Conservation (phyloP, 768 basidiomycete genomes). For the Mycena filopes region DNA sequence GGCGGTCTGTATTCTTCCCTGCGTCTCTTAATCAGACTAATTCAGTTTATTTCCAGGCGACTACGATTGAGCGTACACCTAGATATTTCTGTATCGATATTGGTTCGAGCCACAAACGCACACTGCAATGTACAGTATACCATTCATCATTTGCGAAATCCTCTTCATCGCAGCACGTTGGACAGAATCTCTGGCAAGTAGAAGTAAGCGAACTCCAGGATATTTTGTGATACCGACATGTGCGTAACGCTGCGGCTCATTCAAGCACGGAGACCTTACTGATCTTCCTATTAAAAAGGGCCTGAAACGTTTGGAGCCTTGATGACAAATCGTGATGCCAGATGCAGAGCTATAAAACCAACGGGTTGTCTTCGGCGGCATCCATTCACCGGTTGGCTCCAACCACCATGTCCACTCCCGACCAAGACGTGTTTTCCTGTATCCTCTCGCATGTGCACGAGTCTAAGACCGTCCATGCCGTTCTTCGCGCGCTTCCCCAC, state of each 20-base stretch:
- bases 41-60: slow-evolving; percentile 16
- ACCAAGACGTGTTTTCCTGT: slow-evolving; percentile 30
- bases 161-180: too few relatives aligned
- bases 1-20: slow-evolving; percentile 25
- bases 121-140: slow-evolving; percentile 16
- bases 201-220: too few relatives aligned
- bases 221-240: too few relatives aligned
- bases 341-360: too few relatives aligned
- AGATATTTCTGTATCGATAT: slow-evolving; percentile 24
- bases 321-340: too few relatives aligned
- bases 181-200: too few relatives aligned
- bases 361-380: too few relatives aligned
- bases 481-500: slow-evolving; percentile 20
- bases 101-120: slow-evolving; percentile 17
- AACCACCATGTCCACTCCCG: not conserved
- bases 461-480: slow-evolving; percentile 7
- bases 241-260: too few relatives aligned
- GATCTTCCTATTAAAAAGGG: too few relatives aligned
- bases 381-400: too few relatives aligned
- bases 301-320: too few relatives aligned
- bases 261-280: too few relatives aligned
- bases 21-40: not conserved
- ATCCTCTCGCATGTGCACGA: slow-evolving; percentile 29
- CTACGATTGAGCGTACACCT: slow-evolving; percentile 26
- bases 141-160: not conserved